Percentiles rank a stretch among this genome's conserved stretches.
phyloP scores from a whole-genome alignment of 1,284 basidiomycete species.

The Boletus mariae region DNA sequence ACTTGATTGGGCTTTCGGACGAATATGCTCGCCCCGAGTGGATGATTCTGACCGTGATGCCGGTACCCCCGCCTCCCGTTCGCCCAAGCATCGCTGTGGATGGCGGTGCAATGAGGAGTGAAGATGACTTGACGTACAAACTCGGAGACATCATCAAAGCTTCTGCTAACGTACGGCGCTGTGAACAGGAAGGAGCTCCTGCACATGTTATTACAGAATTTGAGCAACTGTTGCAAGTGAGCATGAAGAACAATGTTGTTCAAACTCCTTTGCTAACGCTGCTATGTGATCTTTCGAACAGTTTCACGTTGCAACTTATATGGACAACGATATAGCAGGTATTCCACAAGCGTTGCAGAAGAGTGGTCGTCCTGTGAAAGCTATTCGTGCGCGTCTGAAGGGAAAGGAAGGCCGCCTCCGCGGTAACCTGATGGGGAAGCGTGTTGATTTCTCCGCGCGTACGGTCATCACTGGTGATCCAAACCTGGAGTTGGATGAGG shows the following conservation, averaged over 20 bases:
- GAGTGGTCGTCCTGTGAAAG: conserved; percentile 96
- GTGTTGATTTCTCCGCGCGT: conserved; percentile 98
- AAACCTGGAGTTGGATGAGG: conserved; percentile 94
- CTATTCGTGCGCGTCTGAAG: conserved; percentile 96
- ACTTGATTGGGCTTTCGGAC: conserved; percentile 88
- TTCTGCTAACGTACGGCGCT: conserved; percentile 86
- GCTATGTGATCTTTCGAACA: conserved; percentile 27
- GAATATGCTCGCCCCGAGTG: conserved; percentile 97
- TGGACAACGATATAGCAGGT: conserved; percentile 99
- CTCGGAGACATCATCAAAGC: conserved; percentile 97
- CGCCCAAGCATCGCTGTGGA: conserved; percentile 97
- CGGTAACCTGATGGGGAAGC: conserved; percentile 99
- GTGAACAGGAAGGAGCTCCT: conserved; percentile 96
- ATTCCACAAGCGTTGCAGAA: conserved; percentile 98
- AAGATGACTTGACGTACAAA: conserved; percentile 99
- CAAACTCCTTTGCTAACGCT: conserved; percentile 8
- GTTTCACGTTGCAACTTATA: conserved; percentile 99
- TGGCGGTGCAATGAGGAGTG: conserved; percentile 92
- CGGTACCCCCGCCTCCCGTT: conserved; percentile 97
- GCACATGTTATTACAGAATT: conserved; percentile 96
- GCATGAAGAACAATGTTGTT: conserved; percentile 27
- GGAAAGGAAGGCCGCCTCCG: conserved; percentile 98
- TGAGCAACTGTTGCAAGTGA: conserved; percentile 87
- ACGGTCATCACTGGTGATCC: conserved; percentile 99
- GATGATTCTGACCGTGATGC: conserved; percentile 99